Percentiles rank a stretch among this genome's conserved stretches.
phyloP scores from a whole-genome alignment of 768 basidiomycete genomes.

The Asterophora parasitica region DNA sequence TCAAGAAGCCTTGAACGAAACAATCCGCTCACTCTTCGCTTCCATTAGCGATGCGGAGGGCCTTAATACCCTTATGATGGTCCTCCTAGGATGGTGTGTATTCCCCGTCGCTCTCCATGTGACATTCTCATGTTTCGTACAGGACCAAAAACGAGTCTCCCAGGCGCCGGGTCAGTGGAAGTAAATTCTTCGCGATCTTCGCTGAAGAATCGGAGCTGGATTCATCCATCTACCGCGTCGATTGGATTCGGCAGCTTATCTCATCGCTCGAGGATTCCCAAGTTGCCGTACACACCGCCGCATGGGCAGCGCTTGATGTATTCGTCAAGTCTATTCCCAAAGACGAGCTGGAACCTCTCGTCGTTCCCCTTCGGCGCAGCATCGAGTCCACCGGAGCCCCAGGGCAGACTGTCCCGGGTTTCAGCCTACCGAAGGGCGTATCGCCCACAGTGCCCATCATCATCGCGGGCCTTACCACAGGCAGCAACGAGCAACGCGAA shows the following conservation, averaged over 20 bases:
- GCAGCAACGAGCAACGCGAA: conserved; percentile 92
- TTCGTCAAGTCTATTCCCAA: conserved; percentile 91
- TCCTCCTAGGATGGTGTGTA: conserved; percentile 82
- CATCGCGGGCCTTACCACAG: conserved; percentile 88
- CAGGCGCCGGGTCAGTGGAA: conserved; percentile 70
- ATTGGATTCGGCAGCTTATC: conserved; percentile 91
- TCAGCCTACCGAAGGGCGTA: conserved; percentile 79
- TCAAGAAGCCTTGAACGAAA: conserved; percentile 63
- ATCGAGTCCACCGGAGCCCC: conserved; percentile 83
- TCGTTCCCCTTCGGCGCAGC: conserved; percentile 82
- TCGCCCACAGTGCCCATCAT: conserved; percentile 82
- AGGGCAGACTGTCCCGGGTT: conserved; percentile 77
- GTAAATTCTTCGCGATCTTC: conserved; percentile 73
- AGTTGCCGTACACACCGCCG: conserved; percentile 72
- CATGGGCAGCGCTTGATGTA: conserved; percentile 76
- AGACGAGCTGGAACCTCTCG: conserved; percentile 87
- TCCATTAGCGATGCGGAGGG: conserved; percentile 87
- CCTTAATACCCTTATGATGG: conserved; percentile 82
- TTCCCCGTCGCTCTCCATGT: background rate
- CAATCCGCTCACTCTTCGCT: conserved; percentile 65
- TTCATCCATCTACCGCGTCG: conserved; percentile 78
- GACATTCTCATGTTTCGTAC: background rate
- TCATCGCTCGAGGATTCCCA: conserved; percentile 76
- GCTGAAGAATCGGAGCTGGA: conserved; percentile 83
- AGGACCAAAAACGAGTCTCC: conserved; percentile 81